These are phyloP conservation scores for Dothistroma septosporum DNA, from an alignment of 2,329 filamentous ascomycete species.

Conservation along the genomic window DNA sequence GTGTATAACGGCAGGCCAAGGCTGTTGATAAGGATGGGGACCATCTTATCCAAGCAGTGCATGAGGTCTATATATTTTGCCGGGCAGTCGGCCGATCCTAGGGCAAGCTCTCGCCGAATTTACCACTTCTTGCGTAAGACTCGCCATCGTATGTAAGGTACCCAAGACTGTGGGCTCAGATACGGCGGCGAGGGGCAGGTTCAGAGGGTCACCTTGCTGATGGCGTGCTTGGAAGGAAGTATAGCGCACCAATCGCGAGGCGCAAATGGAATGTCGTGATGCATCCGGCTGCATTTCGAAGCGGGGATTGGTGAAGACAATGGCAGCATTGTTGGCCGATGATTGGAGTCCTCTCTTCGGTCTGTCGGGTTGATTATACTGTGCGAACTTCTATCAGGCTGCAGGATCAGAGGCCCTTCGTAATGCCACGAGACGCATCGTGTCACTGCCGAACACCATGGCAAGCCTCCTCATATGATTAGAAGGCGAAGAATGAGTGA, in stretches of 20 bases:
- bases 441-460: background rate
- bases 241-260: slow-evolving; percentile 6
- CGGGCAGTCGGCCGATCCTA: slow-evolving; percentile 15
- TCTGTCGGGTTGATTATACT: background rate
- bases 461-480: background rate
- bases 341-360: background rate
- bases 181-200: slow-evolving; percentile 3
- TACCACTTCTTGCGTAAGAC: slow-evolving; percentile 16
- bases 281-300: background rate
- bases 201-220: background rate
- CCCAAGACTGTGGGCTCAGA: slow-evolving; percentile 1
- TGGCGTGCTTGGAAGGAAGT: background rate
- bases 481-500: background rate
- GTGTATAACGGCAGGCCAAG: slow-evolving; percentile 16
- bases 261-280: slow-evolving; percentile 10
- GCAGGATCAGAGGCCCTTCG: background rate
- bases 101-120: slow-evolving; percentile 1
- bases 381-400: background rate
- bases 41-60: slow-evolving; percentile 12
- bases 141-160: slow-evolving; percentile 9
- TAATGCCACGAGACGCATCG: background rate
- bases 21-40: slow-evolving; percentile 14
- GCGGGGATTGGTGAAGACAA: background rate
- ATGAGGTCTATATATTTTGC: slow-evolving; percentile 14
- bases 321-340: background rate